Evolutionary conservation across 305 asterid species (phyloP).

Genomic region (Ajuga reptans): DNA sequence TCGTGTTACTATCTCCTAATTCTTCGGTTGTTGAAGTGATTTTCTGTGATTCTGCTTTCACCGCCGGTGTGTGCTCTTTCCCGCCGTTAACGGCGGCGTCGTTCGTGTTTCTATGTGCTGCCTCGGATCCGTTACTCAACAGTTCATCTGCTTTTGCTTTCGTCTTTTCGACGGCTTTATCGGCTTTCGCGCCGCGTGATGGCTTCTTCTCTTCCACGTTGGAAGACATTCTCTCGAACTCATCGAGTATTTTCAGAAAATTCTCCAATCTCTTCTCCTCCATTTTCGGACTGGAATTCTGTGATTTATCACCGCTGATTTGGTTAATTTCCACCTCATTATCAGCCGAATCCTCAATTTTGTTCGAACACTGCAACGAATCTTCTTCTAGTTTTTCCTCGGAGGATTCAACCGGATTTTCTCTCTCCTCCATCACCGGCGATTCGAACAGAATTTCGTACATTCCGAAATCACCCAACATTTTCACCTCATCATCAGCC

Average conservation of each 20-base stretch:
- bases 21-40: neutral
- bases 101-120: slow-evolving; percentile 12
- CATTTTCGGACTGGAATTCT: neutral
- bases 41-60: slow-evolving; percentile 25
- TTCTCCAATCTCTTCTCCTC: slow-evolving; percentile 37
- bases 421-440: slow-evolving; percentile 18
- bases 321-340: slow-evolving; percentile 6
- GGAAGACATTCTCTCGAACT: slow-evolving; percentile 31
- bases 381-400: slow-evolving; percentile 20
- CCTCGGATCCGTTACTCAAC: slow-evolving; percentile 42
- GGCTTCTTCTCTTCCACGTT: slow-evolving; percentile 33
- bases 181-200: slow-evolving; percentile 23
- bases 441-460: slow-evolving; percentile 45
- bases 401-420: slow-evolving; percentile 16
- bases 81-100: neutral
- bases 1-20: no score
- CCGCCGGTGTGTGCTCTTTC: neutral
- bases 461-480: neutral
- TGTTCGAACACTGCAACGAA: slow-evolving; percentile 6
- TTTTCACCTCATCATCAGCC: no score
- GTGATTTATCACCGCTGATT: neutral
- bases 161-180: slow-evolving; percentile 30
- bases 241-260: slow-evolving; percentile 37
- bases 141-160: slow-evolving; percentile 18
- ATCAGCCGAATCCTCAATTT: slow-evolving; percentile 1